Evolutionary conservation across 139 green algal genomes (phyloP), one percentile per base, ranked within the genome.

Genomic region (Astrephomene gubernaculifera): DNA sequence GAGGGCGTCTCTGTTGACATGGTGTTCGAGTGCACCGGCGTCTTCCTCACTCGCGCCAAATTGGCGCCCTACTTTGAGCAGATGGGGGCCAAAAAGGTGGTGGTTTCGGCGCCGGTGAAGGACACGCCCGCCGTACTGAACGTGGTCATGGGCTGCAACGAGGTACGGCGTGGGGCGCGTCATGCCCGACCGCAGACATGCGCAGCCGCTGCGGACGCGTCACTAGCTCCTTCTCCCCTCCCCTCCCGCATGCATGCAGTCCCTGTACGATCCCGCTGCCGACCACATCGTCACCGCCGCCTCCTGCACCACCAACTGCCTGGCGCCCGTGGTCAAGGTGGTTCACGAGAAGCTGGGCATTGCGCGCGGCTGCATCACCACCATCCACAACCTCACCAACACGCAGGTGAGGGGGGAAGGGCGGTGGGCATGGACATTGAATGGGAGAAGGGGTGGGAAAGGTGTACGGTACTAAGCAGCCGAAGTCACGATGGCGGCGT

Each of bases 291-390:
- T 98, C 7, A 97, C 95, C 19, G 95, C 95, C 31, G 95, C 95
- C 35, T 96, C 93, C 27, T 98, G 95, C 90, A 98, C 95, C 69
- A 98, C 95, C 54, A 98, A 98, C 92, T 97, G 96, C 93, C 88
- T 98, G 69, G 95, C 93, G 31, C 95, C 95, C 0, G 92, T 97
- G 33, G 94, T 95, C 53, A 95, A 95, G 86, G 93, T 95, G 44
- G 4, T 98, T 27, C 92, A 93, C 25, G 93, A 96, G 74, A 95
- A 97, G 79, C 86, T 98, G n/a, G 93, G 93, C 63, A 97, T 98
- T 54, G 65, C 85, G 43, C 93, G 95, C 60, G 95, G 95, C 75
- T 95, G 90, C 87, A 98, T 98, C 89, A 98, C 96, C 64, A 98
- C 96, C 43, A 92, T 97, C 71, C 96, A 98, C 85, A 94, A 97